Conservation (phyloP, 176 grass and related monocot genomes). For the Cocos nucifera region DNA sequence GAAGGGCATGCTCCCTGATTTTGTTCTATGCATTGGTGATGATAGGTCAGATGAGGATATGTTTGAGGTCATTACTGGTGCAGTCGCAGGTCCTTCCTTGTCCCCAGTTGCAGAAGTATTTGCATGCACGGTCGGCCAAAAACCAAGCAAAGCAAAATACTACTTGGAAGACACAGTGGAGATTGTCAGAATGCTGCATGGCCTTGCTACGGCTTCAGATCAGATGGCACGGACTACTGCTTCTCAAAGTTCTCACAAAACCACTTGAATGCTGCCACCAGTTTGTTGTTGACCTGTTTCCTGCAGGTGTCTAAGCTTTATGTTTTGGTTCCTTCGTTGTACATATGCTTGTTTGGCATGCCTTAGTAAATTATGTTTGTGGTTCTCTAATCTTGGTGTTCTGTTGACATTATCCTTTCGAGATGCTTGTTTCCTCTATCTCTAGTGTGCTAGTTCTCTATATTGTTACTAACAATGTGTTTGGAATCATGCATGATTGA, state of each 20-base stretch:
- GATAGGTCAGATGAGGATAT: constrained; percentile 54
- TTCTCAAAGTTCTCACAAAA: constrained; percentile 1
- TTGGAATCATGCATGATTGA: too few relatives aligned
- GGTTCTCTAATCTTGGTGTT: too few relatives aligned
- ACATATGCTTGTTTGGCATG: too few relatives aligned
- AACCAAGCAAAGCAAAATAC: constrained; percentile 54
- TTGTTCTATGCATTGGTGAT: constrained; percentile 46
- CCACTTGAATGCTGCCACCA: too few relatives aligned
- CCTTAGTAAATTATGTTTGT: too few relatives aligned
- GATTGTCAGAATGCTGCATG: constrained; percentile 44
- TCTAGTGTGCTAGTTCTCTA: too few relatives aligned
- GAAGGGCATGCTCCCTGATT: constrained; percentile 26
- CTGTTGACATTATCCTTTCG: too few relatives aligned
- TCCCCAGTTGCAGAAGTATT: constrained; percentile 47
- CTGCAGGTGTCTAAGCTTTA: too few relatives aligned
- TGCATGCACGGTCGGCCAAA: constrained; percentile 48
- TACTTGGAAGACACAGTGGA: constrained; percentile 43
- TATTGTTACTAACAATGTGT: too few relatives aligned
- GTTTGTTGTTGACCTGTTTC: too few relatives aligned
- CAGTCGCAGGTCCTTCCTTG: constrained; percentile 10
- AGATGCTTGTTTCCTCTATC: too few relatives aligned
- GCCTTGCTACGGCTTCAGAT: constrained; percentile 32
- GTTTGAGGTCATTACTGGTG: constrained; percentile 37
- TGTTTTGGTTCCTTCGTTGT: too few relatives aligned
- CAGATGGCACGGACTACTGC: background rate